Base-by-base conservation (phyloP, 306 rosid species). In the Rubus idaeus region DNA sequence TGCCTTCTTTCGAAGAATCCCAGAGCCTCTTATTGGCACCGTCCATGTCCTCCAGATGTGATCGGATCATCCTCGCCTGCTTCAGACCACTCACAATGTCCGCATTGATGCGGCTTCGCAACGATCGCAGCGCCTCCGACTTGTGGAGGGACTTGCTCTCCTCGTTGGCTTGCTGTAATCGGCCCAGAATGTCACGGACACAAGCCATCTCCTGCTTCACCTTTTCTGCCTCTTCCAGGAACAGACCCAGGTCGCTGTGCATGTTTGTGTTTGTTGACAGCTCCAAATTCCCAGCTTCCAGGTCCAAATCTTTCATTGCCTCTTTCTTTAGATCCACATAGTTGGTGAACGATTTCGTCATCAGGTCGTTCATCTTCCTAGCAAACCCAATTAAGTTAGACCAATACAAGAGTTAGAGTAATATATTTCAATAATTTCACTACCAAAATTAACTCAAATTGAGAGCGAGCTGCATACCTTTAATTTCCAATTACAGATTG, bases 291-390 rank as follows among this genome's bases (percentile, higher is more conserved):
- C 97, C 96, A 0, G 96, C 89, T 76, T 93, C 98, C 53, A 93
- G 79, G 75, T 93, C 97, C 55, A 78, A 47, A 20, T 93, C 97
- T 81, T 91, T 93, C 92, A 87, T 83, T 12, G 96, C 94, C 1
- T 87, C 89, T 72, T 91, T 93, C 84, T 93, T 93, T 20, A 93
- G 70, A 79, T 93, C 96, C 13, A 93, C 94, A 37, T 93, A 91
- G 87, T 52, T 91, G 14, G 89, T 87, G 92, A 93, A 93, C 14
- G 98, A 93, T 62, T 91, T 88, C 39, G 98, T 93, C 97, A 93
- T 91, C 4, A 93, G 83, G 57, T 91, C 97, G 53, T 93, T 93
- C 97, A 93, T 91, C 70, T 77, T 87, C 17, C 18, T 30, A 0
- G 35, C 49, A 30, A 62, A 2, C 42, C n/a, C 5, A 62, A n/a